Conservation (phyloP, 495 filamentous ascomycete genomes). For the Neurospora hispaniola region DNA sequence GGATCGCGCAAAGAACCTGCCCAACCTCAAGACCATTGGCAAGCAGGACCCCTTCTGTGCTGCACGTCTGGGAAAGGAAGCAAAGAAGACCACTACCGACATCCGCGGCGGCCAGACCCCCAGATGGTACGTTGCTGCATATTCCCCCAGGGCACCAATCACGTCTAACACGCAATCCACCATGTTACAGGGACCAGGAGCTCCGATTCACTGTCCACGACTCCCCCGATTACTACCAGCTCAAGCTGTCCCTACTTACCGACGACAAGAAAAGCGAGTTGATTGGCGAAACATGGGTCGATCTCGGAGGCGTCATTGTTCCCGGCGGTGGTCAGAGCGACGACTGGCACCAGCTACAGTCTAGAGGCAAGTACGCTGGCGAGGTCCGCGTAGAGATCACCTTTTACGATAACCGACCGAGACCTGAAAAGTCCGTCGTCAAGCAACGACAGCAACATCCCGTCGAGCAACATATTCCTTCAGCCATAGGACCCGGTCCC, state of each 20-base stretch:
- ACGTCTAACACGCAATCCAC: slow-evolving; percentile 4
- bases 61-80: slow-evolving; percentile 87
- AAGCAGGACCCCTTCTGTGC: slow-evolving; percentile 99
- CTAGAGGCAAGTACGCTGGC: slow-evolving; percentile 86
- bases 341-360: slow-evolving; percentile 78
- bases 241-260: slow-evolving; percentile 95
- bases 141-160: background rate
- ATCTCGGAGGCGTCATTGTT: slow-evolving; percentile 68
- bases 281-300: slow-evolving; percentile 87
- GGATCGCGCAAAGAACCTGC: slow-evolving; percentile 90
- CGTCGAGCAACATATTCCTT: background rate
- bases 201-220: slow-evolving; percentile 93
- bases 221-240: slow-evolving; percentile 84
- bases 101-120: slow-evolving; percentile 91
- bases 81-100: slow-evolving; percentile 94
- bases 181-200: slow-evolving; percentile 75
- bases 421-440: slow-evolving; percentile 52
- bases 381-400: slow-evolving; percentile 93
- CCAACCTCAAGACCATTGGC: slow-evolving; percentile 90
- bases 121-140: slow-evolving; percentile 57
- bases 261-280: slow-evolving; percentile 94
- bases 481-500: slow-evolving; percentile 11
- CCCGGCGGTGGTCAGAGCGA: slow-evolving; percentile 86
- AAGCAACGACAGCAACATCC: slow-evolving; percentile 26
- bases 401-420: slow-evolving; percentile 83